phyloP scores from a whole-genome alignment of 2,329 filamentous ascomycete species.

The Fusarium virguliforme region DNA sequence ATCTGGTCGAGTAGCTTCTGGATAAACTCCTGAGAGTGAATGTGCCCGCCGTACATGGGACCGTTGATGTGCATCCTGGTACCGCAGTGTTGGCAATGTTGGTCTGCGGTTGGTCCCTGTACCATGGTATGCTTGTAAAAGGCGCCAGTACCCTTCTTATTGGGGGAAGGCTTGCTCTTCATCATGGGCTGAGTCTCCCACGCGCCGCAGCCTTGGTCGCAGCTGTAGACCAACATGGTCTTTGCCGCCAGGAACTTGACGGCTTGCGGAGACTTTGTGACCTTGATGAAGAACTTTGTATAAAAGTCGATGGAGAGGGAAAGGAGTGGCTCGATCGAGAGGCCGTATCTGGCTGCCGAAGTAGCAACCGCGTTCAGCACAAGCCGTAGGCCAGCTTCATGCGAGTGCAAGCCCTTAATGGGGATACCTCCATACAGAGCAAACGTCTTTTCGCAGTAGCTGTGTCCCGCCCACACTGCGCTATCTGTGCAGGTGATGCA shows the following conservation, averaged over 20 bases:
- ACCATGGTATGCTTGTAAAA: slow-evolving; percentile 87
- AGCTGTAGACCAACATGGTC: slow-evolving; percentile 94
- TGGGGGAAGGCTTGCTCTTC: slow-evolving; percentile 75
- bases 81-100: slow-evolving; percentile 86
- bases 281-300: slow-evolving; percentile 86
- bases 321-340: slow-evolving; percentile 90
- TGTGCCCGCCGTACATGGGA: slow-evolving; percentile 93
- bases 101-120: slow-evolving; percentile 77
- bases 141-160: slow-evolving; percentile 78
- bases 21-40: slow-evolving; percentile 90
- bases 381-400: slow-evolving; percentile 90
- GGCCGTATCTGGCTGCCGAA: slow-evolving; percentile 86
- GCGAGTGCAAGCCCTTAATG: slow-evolving; percentile 86
- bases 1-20: slow-evolving; percentile 82
- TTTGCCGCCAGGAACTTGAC: slow-evolving; percentile 94
- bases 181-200: slow-evolving; percentile 88
- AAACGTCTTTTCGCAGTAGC: slow-evolving; percentile 94
- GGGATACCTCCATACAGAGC: slow-evolving; percentile 94
- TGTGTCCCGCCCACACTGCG: slow-evolving; percentile 93
- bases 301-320: slow-evolving; percentile 98
- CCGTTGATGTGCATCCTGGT: slow-evolving; percentile 89
- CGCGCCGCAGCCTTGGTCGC: slow-evolving; percentile 90
- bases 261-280: slow-evolving; percentile 83
- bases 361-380: slow-evolving; percentile 87
- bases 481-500: slow-evolving; percentile 98